These are phyloP conservation scores for Phytophthora ramorum DNA, from an alignment of 352 stramenopile genomes.

Conservation along the genomic window DNA sequence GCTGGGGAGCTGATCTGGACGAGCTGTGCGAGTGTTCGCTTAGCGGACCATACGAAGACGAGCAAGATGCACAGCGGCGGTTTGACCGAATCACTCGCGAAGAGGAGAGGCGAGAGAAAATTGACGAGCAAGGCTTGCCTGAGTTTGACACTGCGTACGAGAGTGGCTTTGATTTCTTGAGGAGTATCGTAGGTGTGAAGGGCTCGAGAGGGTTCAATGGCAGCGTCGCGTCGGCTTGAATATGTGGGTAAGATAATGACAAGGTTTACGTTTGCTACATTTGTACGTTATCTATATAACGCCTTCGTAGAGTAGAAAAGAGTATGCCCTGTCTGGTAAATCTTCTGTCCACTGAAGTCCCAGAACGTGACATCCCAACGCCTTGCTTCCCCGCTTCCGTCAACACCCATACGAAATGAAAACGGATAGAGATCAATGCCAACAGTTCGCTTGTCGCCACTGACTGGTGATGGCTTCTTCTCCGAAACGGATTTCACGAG, in stretches of 20 bases:
- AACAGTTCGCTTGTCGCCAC: no score
- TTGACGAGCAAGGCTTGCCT: background rate
- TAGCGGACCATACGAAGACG: slow-evolving; percentile 50
- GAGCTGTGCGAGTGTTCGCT: slow-evolving; percentile 26
- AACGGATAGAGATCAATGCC: no score
- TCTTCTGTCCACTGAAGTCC: no score
- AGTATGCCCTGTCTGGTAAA: no score
- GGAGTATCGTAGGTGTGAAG: slow-evolving; percentile 9
- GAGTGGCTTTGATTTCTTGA: slow-evolving; percentile 27
- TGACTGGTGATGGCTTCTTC: no score
- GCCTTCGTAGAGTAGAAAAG: background rate
- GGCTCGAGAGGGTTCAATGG: background rate
- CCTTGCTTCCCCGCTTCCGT: no score
- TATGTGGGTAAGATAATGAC: background rate
- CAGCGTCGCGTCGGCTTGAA: slow-evolving; percentile 10
- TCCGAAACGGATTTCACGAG: slow-evolving; percentile 13
- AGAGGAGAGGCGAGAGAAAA: slow-evolving; percentile 1
- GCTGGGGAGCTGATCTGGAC: slow-evolving; percentile 34
- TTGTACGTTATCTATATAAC: background rate
- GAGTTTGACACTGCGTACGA: background rate
- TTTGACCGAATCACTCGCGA: slow-evolving; percentile 40
- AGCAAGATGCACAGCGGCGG: slow-evolving; percentile 34
- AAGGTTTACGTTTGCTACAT: no score
- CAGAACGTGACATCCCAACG: no score
- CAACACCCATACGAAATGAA: no score